Evolutionary conservation across 2,329 filamentous ascomycete species (phyloP).

Genomic region (Tolypocladium inflatum): DNA sequence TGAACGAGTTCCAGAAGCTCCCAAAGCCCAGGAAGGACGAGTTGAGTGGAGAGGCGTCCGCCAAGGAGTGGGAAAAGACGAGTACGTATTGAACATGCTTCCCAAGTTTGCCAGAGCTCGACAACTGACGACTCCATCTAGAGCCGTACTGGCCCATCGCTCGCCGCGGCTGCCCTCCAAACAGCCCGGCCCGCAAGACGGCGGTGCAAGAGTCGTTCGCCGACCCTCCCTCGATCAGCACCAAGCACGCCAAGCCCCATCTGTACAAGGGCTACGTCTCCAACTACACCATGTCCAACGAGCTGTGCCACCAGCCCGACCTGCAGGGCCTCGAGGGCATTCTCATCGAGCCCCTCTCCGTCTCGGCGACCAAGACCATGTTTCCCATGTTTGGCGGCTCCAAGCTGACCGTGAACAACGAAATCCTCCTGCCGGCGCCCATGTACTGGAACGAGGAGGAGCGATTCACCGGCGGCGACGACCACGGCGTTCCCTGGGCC

Average conservation of each 20-base stretch:
- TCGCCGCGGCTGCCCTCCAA: slow-evolving; percentile 50
- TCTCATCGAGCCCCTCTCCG: slow-evolving; percentile 50
- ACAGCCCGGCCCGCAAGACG: slow-evolving; percentile 47
- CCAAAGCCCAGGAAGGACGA: slow-evolving; percentile 26
- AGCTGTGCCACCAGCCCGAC: slow-evolving; percentile 58
- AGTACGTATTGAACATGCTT: slow-evolving; percentile 23
- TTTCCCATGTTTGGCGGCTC: slow-evolving; percentile 61
- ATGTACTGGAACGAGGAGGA: slow-evolving; percentile 60
- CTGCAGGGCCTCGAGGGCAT: slow-evolving; percentile 55
- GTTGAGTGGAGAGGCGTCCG: slow-evolving; percentile 20
- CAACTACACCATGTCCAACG: slow-evolving; percentile 51
- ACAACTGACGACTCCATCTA: not conserved
- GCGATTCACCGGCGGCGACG: slow-evolving; percentile 48
- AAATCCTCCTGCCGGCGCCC: slow-evolving; percentile 58
- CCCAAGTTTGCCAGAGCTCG: not conserved
- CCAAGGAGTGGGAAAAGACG: slow-evolving; percentile 41
- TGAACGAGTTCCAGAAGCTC: slow-evolving; percentile 33
- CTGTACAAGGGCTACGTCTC: slow-evolving; percentile 47
- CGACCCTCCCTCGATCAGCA: slow-evolving; percentile 32
- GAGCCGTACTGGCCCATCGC: slow-evolving; percentile 49
- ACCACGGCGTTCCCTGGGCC: slow-evolving; percentile 45
- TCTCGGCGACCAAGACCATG: slow-evolving; percentile 45
- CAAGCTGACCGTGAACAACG: slow-evolving; percentile 60
- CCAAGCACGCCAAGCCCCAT: slow-evolving; percentile 36
- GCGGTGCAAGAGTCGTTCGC: slow-evolving; percentile 33